Evolutionary conservation across 305 asterid species (phyloP), one percentile per base, ranked within the genome.

Genomic region (Caryopteris hybrid): DNA sequence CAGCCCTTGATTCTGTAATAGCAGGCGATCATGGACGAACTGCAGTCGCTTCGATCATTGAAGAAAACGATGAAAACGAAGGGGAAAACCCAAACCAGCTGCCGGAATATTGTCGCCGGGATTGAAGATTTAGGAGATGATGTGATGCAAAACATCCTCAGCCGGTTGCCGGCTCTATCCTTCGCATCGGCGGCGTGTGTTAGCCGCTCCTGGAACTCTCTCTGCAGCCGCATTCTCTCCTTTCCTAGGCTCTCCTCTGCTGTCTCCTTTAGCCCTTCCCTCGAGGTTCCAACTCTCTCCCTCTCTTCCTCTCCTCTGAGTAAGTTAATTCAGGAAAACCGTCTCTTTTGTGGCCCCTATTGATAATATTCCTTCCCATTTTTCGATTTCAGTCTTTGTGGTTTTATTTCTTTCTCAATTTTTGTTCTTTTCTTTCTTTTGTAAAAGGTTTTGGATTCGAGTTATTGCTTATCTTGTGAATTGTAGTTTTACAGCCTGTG

Each of bases 151-250:
- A 83, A 80, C 78, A 75, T 90, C 68, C 77, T 90, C 36, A 59
- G 76, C 45, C 84, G 91, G 57, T 80, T 92, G 38, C 91, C 98
- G 25, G 97, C 96, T 8, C 1, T 20, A 14, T 73, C 85, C 8
- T 92, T 88, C 65, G 91, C 96, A 17, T 71, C 84, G 60, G 96
- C 95, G 11, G 88, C 96, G 2, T 92, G 97, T 71, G 98, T 92
- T 56, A 80, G 69, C 87, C 93, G 84, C 69, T 79, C 79, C 14
- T 92, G 98, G 98, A 88, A 74, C 66, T 70, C 83, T 53, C 64
- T 85, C 59, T 84, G 88, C 86, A 71, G 74, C 6, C 76, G 82
- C 21, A 59, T 90, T 70, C 88, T 92, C 53, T 80, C 91, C 21
- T 59, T 65, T 14, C 97, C 96, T 1, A 88, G 85, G 13, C 84